phyloP scores from a whole-genome alignment of 1,284 basidiomycete genomes.

The Cystobasidium slooffiae region DNA sequence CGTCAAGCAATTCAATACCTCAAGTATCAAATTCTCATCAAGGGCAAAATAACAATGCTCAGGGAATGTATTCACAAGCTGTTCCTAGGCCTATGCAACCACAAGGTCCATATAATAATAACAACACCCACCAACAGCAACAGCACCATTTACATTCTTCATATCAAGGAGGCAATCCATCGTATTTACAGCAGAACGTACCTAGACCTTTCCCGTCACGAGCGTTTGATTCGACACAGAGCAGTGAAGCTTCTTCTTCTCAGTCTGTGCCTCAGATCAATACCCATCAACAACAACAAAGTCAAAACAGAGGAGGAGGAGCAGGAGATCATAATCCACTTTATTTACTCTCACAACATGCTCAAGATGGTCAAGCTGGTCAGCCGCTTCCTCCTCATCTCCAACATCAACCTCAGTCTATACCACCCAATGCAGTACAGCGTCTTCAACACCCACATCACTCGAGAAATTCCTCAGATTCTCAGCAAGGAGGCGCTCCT shows the following conservation, averaged over 20 bases:
- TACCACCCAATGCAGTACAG: constrained; percentile 21
- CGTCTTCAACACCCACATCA: constrained; percentile 24
- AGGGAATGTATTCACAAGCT: constrained; percentile 14
- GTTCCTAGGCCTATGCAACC: constrained; percentile 15
- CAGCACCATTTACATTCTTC: constrained; percentile 1
- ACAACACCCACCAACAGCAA: neutral
- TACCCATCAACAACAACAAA: constrained; percentile 46
- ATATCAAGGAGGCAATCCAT: constrained; percentile 56
- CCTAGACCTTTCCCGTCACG: constrained; percentile 59
- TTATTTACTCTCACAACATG: constrained; percentile 53
- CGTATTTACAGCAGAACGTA: constrained; percentile 71
- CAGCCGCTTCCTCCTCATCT: too few relatives aligned
- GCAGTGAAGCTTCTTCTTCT: constrained; percentile 18
- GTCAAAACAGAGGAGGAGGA: constrained; percentile 32
- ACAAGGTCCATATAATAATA: constrained; percentile 1
- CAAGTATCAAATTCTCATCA: neutral
- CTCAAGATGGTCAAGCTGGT: constrained; percentile 20
- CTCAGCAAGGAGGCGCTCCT: constrained; percentile 6
- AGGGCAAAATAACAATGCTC: neutral
- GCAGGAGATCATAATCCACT: constrained; percentile 51
- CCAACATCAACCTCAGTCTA: constrained; percentile 5
- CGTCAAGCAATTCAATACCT: neutral
- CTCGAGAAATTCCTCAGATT: constrained; percentile 3
- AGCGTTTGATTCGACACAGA: constrained; percentile 15
- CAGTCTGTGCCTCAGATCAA: constrained; percentile 1